Base-by-base conservation (phyloP, 768 basidiomycete species). In the Amanita rubescens region DNA sequence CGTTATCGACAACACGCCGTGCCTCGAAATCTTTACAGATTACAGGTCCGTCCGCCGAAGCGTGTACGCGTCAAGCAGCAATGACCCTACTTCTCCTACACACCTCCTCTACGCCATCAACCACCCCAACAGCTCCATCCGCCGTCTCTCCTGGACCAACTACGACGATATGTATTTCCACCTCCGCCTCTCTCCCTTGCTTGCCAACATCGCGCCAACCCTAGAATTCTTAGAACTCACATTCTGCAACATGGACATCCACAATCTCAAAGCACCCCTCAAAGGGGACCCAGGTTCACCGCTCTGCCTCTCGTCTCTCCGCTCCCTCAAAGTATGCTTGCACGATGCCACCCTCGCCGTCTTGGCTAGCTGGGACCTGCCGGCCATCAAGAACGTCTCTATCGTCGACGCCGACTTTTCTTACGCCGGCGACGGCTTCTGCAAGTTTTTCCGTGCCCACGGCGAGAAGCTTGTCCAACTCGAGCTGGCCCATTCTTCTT, bases 201-300 rank as follows among this genome's bases (percentile, higher is more conserved):
- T 82, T 43, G 69, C 69, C 44, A 75, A 72, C 37, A 74, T 77
- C 3, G 79, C 81, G 0, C 73, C 69, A 9, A 72, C 72, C 41
- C 71, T 89, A 14, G 83, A 85, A 60, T 86, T 80, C 59, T 74
- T 88, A 46, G 86, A 89, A 64, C 76, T 89, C 20, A 79, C 75
- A 15, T 80, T 82, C 25, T 79, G 75, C 38, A 75, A 75, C 9
- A 64, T 75, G n/a, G 73, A 75, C 52, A 68, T 75, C 27, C 65
- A 69, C 49, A 69, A 71, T 47, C 15, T 47, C 49, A 53, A 57
- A 6, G 44, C 57, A 15, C 50, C 54, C 9, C 57, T 54, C 6
- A 55, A 30, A 30, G 51, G 7, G 49, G 58, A 54, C 41, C 66
- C 65, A 14, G 49, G 59, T 17, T 57, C 62, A 44, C 67, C 76